A percentile compares a stretch with the other conserved stretches of the same genome.
Conservation (phyloP, 305 asterid species). For the Lippia alba region DNA sequence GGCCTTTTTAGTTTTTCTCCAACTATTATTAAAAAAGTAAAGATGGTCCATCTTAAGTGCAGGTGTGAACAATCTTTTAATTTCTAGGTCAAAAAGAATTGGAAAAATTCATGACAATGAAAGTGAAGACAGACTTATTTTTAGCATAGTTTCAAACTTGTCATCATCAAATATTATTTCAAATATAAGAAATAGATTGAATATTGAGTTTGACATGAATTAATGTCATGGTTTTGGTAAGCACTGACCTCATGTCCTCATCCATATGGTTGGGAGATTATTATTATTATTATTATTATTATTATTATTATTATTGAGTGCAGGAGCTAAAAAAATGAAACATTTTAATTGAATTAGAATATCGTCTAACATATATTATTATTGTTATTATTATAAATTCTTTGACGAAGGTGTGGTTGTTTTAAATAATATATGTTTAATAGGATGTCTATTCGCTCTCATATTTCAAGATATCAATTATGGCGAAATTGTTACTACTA, state of each 20-base stretch:
- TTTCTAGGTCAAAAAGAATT: background rate
- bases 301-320: too few relatives aligned
- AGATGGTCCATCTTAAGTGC: background rate
- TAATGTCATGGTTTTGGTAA: slow-evolving; percentile 15
- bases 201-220: slow-evolving; percentile 12
- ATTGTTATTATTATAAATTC: too few relatives aligned
- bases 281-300: too few relatives aligned
- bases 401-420: too few relatives aligned
- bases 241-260: slow-evolving; percentile 26
- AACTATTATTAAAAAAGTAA: background rate
- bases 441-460: too few relatives aligned
- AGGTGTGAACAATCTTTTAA: background rate
- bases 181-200: background rate
- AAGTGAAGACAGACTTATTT: background rate
- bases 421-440: too few relatives aligned
- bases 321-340: too few relatives aligned
- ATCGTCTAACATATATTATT: too few relatives aligned
- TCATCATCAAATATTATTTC: slow-evolving; percentile 14
- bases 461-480: too few relatives aligned
- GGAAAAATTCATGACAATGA: background rate
- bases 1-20: background rate
- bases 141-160: slow-evolving; percentile 6
- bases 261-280: too few relatives aligned
- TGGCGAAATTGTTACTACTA: too few relatives aligned
- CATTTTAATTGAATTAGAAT: too few relatives aligned